Base-by-base conservation (phyloP, 169 alveolate genomes). In the Plasmodium vivax region DNA sequence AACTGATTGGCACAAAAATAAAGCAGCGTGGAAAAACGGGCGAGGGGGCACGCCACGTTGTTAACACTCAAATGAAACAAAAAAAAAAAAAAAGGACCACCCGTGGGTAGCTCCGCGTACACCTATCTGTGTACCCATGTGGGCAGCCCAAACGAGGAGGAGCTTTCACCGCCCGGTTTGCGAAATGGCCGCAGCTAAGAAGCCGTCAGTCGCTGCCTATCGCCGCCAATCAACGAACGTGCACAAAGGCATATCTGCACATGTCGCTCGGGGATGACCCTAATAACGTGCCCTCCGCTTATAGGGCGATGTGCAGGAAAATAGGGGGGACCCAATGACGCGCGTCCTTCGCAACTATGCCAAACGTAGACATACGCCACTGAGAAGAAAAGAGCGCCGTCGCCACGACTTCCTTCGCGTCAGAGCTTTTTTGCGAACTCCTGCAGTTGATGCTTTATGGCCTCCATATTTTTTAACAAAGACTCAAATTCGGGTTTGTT, bases 361-460 rank as follows among this genome's bases (percentile, higher is more conserved):
- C 16, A 51, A 51, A 16, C 23, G 23, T 51, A 51, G 62, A 51
- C 62, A 51, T 51, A 23, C 62, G 62, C 27, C 16, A 12, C 23
- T 1, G 62, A 6, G 62, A 14, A 51, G 62, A 51, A 51, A 51
- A 14, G 7, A 16, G 12, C 19, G 23, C 27, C 23, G 3, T 12
- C 23, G 12, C 12, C 27, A 16, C 62, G 23, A 51, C 62, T 51
- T 51, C 62, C 23, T 51, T 51, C 7, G 36, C n/a, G 51, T 82
- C 56, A 91, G 38, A 91, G 73, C 54, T 91, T 91, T 82, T 91
- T 91, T 19, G 82, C 92, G 58, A 91, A 91, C 56, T 91, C 95
- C 62, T 91, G 81, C 38, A 91, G 56, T n/a, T 91, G 80, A 10
- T 82, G 90, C 47, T 91, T 91, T 82, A 91, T 82, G 36, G 62